Evolutionary conservation across 306 rosid species (phyloP).

Genomic region (Vigna hirtella): DNA sequence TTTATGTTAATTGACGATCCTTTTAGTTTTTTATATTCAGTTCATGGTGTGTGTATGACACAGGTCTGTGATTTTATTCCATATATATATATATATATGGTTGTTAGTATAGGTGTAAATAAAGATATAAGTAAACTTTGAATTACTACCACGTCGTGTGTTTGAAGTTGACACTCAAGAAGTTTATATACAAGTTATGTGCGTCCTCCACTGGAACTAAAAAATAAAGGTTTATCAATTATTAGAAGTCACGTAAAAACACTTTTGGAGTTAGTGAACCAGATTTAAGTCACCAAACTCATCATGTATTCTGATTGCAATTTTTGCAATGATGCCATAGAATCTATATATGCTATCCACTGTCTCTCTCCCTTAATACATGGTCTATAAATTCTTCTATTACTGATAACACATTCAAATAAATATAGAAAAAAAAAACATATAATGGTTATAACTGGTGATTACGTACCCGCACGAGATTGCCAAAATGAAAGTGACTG

Average conservation of each 20-base stretch:
- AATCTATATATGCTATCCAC: neutral
- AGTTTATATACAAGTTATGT: neutral
- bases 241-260: neutral
- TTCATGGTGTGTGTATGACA: neutral
- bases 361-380: neutral
- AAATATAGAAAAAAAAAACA: neutral
- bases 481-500: constrained; percentile 65
- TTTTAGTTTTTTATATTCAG: neutral
- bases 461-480: constrained; percentile 51
- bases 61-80: neutral
- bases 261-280: neutral
- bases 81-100: neutral
- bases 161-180: neutral
- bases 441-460: neutral
- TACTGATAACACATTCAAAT: neutral
- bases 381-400: neutral
- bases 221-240: neutral
- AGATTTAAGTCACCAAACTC: constrained; percentile 3
- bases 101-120: neutral
- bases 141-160: neutral
- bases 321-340: neutral
- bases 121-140: neutral
- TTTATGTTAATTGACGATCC: neutral
- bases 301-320: neutral
- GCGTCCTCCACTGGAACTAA: neutral